Conservation (phyloP, 768 basidiomycete genomes). For the Amanita pallidorosea region DNA sequence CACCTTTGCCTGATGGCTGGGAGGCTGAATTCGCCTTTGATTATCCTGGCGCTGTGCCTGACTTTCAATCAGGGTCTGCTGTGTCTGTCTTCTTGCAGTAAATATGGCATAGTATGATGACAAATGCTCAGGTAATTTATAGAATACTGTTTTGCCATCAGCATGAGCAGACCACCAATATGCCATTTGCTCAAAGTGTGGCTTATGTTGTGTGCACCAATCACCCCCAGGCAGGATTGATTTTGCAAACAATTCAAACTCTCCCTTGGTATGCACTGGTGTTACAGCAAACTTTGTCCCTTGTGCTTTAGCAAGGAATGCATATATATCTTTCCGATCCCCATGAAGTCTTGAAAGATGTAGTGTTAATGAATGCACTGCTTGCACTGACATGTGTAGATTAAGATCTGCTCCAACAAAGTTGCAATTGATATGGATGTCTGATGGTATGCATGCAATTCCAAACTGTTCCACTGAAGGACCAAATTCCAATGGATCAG, state of each 20-base stretch:
- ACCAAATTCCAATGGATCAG: constrained; percentile 4
- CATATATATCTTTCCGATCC: too few species aligned
- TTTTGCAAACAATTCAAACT: neutral
- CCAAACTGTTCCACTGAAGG: constrained; percentile 6
- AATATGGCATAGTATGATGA: neutral
- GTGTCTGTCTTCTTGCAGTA: too few species aligned
- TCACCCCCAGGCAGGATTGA: neutral
- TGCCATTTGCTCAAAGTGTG: neutral
- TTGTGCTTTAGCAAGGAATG: neutral
- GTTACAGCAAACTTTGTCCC: neutral
- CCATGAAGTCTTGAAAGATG: too few species aligned
- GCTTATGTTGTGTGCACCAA: neutral
- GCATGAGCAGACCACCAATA: neutral
- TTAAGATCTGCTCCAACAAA: neutral
- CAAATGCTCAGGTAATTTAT: neutral
- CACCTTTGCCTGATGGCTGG: neutral
- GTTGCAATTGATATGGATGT: neutral
- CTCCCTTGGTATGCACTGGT: neutral
- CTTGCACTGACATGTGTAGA: too few species aligned
- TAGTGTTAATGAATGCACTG: too few species aligned
- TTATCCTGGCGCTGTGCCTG: too few species aligned
- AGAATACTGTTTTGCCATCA: neutral
- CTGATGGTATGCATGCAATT: constrained; percentile 8
- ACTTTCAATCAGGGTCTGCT: too few species aligned
- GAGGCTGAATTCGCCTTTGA: too few species aligned